phyloP scores from a whole-genome alignment of 2,329 filamentous ascomycete genomes.

The Ophiocordyceps unilateralis region DNA sequence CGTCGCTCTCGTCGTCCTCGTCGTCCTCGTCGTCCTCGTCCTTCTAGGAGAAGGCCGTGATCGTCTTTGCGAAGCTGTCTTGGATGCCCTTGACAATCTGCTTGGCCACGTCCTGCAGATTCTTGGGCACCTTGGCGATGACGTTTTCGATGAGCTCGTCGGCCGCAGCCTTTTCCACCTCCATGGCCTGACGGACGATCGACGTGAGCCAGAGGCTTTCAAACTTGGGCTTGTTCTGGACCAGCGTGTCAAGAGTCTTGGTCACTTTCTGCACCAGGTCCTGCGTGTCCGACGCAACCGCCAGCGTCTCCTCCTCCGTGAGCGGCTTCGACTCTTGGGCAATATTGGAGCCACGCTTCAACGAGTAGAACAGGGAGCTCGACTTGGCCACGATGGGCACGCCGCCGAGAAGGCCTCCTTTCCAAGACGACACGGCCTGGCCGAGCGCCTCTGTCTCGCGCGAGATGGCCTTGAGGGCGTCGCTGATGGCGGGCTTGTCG shows the following conservation, averaged over 20 bases:
- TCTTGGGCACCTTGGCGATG: conserved; percentile 20
- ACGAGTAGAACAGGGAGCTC: conserved; percentile 18
- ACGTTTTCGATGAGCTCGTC: conserved; percentile 19
- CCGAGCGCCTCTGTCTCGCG: conserved; percentile 16
- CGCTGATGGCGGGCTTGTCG: conserved; percentile 8
- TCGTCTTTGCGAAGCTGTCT: conserved; percentile 14
- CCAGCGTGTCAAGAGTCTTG: conserved; percentile 18
- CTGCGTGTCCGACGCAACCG: conserved; percentile 18
- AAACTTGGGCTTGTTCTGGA: conserved; percentile 24
- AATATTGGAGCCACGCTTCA: conserved; percentile 19
- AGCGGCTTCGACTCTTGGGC: conserved; percentile 21
- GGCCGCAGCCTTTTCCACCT: conserved; percentile 21
- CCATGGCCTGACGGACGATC: conserved; percentile 23
- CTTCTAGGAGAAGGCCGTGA: no score
- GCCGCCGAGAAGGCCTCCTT: conserved; percentile 18
- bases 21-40: no score
- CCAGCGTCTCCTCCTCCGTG: conserved; percentile 18
- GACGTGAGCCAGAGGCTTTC: conserved; percentile 23
- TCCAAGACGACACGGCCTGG: conserved; percentile 17
- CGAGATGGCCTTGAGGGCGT: conserved; percentile 17
- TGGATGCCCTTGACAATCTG: conserved; percentile 19
- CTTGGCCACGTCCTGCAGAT: conserved; percentile 15
- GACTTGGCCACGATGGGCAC: conserved; percentile 23
- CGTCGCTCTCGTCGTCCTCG: no score
- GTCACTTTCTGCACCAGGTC: conserved; percentile 20